phyloP scores from a whole-genome alignment of 1,284 basidiomycete species.

The Irpex lacteus region DNA sequence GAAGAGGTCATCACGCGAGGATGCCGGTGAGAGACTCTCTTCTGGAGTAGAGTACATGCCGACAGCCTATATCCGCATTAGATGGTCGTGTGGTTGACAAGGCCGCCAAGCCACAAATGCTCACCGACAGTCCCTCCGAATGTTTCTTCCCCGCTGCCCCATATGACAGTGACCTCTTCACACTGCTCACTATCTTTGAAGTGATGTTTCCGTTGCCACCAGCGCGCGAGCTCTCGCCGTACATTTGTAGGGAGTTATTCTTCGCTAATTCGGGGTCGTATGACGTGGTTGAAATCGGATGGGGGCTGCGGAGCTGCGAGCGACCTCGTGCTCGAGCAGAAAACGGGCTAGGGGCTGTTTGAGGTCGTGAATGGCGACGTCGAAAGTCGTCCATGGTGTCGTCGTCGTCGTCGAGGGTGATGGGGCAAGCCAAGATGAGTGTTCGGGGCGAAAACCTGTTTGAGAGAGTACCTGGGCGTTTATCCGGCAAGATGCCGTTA shows the following conservation, averaged over 20 bases:
- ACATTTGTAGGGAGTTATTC: background rate
- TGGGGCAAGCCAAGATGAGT: background rate
- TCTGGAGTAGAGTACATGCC: conserved; percentile 56
- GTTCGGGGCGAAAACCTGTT: background rate
- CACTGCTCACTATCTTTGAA: conserved; percentile 42
- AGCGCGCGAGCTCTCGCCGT: conserved; percentile 2
- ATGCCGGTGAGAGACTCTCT: conserved; percentile 35
- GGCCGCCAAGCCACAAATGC: conserved; percentile 17
- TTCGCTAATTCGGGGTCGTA: background rate
- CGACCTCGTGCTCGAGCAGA: conserved; percentile 9
- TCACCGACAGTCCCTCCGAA: conserved; percentile 27
- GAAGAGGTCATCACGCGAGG: conserved; percentile 39
- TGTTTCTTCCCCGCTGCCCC: conserved; percentile 29
- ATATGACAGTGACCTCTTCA: conserved; percentile 39
- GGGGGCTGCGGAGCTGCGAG: conserved; percentile 7
- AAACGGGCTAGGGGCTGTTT: background rate
- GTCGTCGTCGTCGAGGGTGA: background rate
- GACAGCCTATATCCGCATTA: background rate
- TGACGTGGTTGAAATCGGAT: background rate
- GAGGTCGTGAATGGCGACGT: background rate
- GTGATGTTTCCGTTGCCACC: conserved; percentile 24
- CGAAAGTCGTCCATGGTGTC: conserved; percentile 8
- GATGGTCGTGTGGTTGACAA: background rate
- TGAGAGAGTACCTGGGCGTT: background rate
- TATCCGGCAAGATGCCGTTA: background rate